These are phyloP conservation scores for Rhodotorula kratochvilovae DNA, from an alignment of 768 basidiomycete genomes.

Conservation along the genomic window DNA sequence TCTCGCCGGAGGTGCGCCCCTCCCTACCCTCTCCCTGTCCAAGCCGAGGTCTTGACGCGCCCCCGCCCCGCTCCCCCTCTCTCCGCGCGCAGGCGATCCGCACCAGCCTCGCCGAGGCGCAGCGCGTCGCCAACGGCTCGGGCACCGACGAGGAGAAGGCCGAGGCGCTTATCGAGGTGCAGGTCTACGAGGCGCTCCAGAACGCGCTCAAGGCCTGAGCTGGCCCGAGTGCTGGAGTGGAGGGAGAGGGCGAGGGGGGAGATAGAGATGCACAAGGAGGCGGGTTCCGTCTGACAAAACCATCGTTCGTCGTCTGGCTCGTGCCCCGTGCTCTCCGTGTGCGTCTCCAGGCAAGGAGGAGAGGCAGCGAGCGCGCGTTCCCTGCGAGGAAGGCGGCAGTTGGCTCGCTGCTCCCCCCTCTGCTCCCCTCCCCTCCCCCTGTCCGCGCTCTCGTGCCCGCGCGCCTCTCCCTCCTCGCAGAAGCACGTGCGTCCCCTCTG, in stretches of 20 bases:
- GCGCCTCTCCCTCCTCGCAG: neutral
- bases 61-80: neutral
- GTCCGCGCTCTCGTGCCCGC: neutral
- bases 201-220: constrained; percentile 60
- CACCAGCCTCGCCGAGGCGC: constrained; percentile 79
- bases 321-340: neutral
- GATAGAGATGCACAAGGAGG: neutral
- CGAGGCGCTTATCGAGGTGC: constrained; percentile 86
- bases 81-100: constrained; percentile 67
- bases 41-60: neutral
- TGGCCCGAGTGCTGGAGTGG: too few species aligned
- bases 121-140: constrained; percentile 70
- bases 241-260: too few species aligned
- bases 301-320: neutral
- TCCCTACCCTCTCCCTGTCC: neutral
- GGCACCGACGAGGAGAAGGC: constrained; percentile 90
- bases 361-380: too few species aligned
- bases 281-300: neutral
- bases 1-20: constrained; percentile 74
- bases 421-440: neutral
- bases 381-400: too few species aligned
- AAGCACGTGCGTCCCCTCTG: neutral
- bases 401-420: neutral
- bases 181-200: constrained; percentile 93
- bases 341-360: too few species aligned